A percentile compares a stretch with the other conserved stretches of the same genome.
These are phyloP conservation scores for Corchorus olitorius DNA, from an alignment of 345 rosid genomes.

Conservation along the genomic window DNA sequence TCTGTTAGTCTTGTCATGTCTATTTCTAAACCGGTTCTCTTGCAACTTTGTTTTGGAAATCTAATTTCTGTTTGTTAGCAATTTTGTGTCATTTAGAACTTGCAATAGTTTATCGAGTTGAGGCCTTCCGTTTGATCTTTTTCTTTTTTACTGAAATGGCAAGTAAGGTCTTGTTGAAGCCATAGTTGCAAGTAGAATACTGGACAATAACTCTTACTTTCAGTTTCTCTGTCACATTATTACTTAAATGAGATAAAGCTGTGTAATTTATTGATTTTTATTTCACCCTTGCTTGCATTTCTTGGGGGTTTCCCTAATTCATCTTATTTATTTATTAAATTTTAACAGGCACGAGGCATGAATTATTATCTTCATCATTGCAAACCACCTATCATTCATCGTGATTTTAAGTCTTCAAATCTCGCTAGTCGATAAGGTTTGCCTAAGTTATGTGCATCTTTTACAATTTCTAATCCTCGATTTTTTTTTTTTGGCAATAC, in stretches of 20 bases:
- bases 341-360: too few relatives aligned
- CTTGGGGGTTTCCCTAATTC: too few relatives aligned
- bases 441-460: too few relatives aligned
- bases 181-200: conserved; percentile 10
- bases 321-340: too few relatives aligned
- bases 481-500: too few relatives aligned
- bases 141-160: conserved; percentile 15
- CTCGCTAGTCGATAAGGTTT: too few relatives aligned
- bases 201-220: conserved; percentile 4
- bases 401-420: too few relatives aligned
- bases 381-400: too few relatives aligned
- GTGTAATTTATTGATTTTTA: background rate
- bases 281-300: too few relatives aligned
- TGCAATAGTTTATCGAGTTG: conserved; percentile 7
- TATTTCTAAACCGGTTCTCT: conserved; percentile 6
- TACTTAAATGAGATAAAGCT: background rate
- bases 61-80: conserved; percentile 16
- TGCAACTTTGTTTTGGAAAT: conserved; percentile 12
- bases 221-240: background rate
- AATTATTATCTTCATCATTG: too few relatives aligned
- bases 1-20: background rate
- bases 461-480: too few relatives aligned
- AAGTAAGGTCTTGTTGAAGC: conserved; percentile 6
- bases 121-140: conserved; percentile 10
- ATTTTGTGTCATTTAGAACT: conserved; percentile 26